Percentiles rank a stretch among this genome's conserved stretches.
These are phyloP conservation scores for Mixia osmundae DNA, from an alignment of 1,284 basidiomycete genomes.

Conservation along the genomic window DNA sequence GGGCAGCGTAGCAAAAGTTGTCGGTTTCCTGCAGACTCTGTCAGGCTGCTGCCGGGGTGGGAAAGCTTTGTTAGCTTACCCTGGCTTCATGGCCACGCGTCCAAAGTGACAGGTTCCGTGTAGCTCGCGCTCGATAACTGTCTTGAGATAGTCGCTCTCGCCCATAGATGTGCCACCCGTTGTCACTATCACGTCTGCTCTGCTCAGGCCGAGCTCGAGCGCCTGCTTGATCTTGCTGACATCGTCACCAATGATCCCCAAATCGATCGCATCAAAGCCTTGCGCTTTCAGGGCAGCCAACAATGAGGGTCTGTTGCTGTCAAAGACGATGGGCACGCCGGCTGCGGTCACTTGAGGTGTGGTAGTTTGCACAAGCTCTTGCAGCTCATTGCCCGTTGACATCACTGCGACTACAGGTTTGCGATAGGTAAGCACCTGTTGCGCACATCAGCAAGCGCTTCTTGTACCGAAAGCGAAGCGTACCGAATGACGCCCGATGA, in stretches of 20 bases:
- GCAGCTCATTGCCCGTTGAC: conserved; percentile 62
- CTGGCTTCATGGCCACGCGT: conserved; percentile 31
- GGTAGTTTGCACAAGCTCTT: conserved; percentile 35
- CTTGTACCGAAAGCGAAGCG: conserved; percentile 12
- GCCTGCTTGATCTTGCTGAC: conserved; percentile 36
- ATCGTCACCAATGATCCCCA: conserved; percentile 52
- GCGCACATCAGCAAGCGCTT: neutral
- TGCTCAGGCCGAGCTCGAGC: conserved; percentile 33
- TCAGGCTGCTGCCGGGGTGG: conserved; percentile 23
- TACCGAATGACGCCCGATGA: conserved; percentile 48
- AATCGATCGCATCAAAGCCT: conserved; percentile 52
- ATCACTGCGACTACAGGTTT: conserved; percentile 54
- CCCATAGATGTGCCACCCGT: conserved; percentile 85
- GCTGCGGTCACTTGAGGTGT: neutral
- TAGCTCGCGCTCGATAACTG: conserved; percentile 55
- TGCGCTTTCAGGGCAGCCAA: conserved; percentile 40
- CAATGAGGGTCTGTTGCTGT: conserved; percentile 61
- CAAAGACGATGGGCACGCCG: conserved; percentile 35
- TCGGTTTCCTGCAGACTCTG: conserved; percentile 53
- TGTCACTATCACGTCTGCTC: conserved; percentile 50
- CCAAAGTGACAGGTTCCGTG: conserved; percentile 55
- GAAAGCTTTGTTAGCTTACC: conserved; percentile 14
- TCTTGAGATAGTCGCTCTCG: conserved; percentile 59
- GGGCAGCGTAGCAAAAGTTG: conserved; percentile 59
- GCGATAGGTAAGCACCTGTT: conserved; percentile 37